Base-by-base conservation (phyloP, 2,329 filamentous ascomycete species). In the Exophiala lecanii-corni region DNA sequence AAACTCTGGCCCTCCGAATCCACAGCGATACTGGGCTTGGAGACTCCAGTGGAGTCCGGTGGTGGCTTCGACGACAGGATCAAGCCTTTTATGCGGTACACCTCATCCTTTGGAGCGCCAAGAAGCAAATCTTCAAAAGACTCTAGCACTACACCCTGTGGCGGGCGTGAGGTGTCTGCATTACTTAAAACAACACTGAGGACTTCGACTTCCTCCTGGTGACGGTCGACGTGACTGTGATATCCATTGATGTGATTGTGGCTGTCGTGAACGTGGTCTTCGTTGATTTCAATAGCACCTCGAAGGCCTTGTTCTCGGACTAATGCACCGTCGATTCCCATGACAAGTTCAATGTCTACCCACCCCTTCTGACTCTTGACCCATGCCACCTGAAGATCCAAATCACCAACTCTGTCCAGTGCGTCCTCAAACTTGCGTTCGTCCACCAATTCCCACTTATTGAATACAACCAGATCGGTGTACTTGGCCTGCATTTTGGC, bases 21-120 rank as follows among this genome's bases (percentile, higher is more conserved):
- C 19, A 54, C 50, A 2, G 49, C 45, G 2, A 56, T 49, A 5
- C 58, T 53, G 9, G 61, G 54, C 13, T 56, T 59, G 2, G 55
- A 47, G 10, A 67, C 67, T 12, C 72, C 69, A 9, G 66, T 74
- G 3, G 73, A 72, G 36, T 68, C 67, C 2, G 70, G 70, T 0
- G 69, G 66, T 1, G 62, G 66, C 1, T 66, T 59, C 48, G 50
- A 65, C 32, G 62, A 57, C 3, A 65, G 61, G 5, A 83, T 52
- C 3, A 82, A 70, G 0, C 77, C 86, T 65, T 98, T 98, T 63
- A 98, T 97, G 43, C 92, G 81, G 67, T 97, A 98, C 7, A 94
- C 80, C 60, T 97, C 89, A 53, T 98, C 92, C 61, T 94, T 95
- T 1, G 89, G 85, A 0, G 91, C 85, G 0, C 78, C 66, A 21